These are phyloP conservation scores for Raffaelea albimanens DNA, from an alignment of 2,329 filamentous ascomycete species.

Conservation along the genomic window DNA sequence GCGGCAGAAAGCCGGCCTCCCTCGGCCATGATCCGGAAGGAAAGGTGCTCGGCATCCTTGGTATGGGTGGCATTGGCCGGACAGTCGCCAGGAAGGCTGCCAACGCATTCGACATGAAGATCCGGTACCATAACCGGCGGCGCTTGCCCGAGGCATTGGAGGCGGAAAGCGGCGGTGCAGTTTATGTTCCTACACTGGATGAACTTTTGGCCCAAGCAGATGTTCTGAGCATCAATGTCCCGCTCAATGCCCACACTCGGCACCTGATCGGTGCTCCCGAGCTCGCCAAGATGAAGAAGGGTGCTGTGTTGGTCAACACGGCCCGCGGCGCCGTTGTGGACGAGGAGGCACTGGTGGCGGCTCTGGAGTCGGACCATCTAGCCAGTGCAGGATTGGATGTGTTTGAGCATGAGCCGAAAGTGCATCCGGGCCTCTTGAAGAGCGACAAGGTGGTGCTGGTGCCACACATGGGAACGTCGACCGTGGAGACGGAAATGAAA, in stretches of 20 bases:
- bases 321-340: constrained; percentile 44
- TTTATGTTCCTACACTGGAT: constrained; percentile 34
- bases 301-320: constrained; percentile 44
- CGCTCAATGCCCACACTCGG: constrained; percentile 25
- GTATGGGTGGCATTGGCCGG: constrained; percentile 46
- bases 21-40: constrained; percentile 57
- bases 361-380: constrained; percentile 34
- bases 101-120: constrained; percentile 49
- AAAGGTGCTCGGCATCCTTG: constrained; percentile 47
- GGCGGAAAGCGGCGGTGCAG: constrained; percentile 43
- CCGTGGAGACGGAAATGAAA: constrained; percentile 43
- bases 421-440: constrained; percentile 61
- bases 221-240: constrained; percentile 42
- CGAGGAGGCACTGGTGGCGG: constrained; percentile 36
- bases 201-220: constrained; percentile 35
- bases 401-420: constrained; percentile 42
- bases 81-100: constrained; percentile 50
- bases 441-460: constrained; percentile 67
- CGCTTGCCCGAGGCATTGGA: constrained; percentile 30
- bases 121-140: constrained; percentile 42
- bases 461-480: constrained; percentile 83
- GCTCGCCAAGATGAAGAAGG: constrained; percentile 38
- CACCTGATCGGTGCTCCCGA: constrained; percentile 30
- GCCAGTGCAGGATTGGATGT: constrained; percentile 40
- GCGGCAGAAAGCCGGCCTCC: constrained; percentile 40